These are phyloP conservation scores for Psilocybe cubensis DNA, from an alignment of 768 basidiomycete genomes.

Conservation along the genomic window DNA sequence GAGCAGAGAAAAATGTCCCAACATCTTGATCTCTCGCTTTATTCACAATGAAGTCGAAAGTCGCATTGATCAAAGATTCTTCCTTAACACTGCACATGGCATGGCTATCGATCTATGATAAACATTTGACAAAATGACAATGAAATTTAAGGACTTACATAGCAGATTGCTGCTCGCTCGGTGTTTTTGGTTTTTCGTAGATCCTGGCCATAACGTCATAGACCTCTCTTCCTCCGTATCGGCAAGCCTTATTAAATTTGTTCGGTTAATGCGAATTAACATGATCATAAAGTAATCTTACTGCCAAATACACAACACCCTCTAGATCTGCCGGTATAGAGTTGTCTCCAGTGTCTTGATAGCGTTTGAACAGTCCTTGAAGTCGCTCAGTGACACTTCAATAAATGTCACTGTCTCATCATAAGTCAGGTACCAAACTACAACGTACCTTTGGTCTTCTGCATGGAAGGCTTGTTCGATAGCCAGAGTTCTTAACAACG, in stretches of 20 bases:
- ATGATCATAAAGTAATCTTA: conserved; percentile 31
- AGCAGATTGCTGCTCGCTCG: conserved; percentile 70
- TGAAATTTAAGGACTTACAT: conserved; percentile 64
- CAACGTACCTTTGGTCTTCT: conserved; percentile 28
- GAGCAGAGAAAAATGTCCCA: not conserved
- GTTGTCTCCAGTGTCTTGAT: conserved; percentile 73
- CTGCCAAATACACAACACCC: conserved; percentile 52
- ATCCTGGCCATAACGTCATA: conserved; percentile 74
- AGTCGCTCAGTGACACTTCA: conserved; percentile 77
- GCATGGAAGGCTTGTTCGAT: conserved; percentile 52
- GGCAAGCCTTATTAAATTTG: conserved; percentile 54
- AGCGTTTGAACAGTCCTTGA: conserved; percentile 68
- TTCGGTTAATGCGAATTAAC: not conserved
- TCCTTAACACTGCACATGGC: not conserved
- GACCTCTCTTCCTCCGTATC: conserved; percentile 73
- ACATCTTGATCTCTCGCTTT: conserved; percentile 63
- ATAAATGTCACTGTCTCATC: conserved; percentile 7
- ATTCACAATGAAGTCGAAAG: conserved; percentile 58
- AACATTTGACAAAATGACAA: too few relatives aligned
- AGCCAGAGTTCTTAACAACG: conserved; percentile 75
- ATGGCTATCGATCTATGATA: not conserved
- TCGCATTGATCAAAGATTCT: conserved; percentile 52
- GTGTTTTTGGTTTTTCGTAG: conserved; percentile 73
- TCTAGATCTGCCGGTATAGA: conserved; percentile 86
- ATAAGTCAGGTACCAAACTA: not conserved